Conservation (phyloP, 495 filamentous ascomycete species). For the Daldinia loculata region DNA sequence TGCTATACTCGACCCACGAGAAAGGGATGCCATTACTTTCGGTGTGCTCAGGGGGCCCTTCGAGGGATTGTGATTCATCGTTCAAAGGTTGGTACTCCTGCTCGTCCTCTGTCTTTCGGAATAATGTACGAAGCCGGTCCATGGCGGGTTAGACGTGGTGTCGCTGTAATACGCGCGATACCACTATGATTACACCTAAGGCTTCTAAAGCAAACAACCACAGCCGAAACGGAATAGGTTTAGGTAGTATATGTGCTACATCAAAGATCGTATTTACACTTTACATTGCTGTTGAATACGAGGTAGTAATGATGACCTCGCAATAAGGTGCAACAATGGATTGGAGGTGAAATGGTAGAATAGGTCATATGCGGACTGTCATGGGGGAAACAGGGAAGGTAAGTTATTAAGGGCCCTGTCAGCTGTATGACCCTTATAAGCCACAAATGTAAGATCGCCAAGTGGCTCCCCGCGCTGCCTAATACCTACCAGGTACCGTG, state of each 20-base stretch:
- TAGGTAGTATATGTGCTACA: constrained; percentile 31
- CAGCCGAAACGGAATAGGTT: not conserved
- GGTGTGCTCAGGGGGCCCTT: constrained; percentile 32
- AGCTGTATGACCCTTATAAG: constrained; percentile 17
- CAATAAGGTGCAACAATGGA: constrained; percentile 7
- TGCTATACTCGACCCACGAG: constrained; percentile 80
- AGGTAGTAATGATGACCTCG: constrained; percentile 7
- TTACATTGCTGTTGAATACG: constrained; percentile 25
- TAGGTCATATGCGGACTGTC: constrained; percentile 34
- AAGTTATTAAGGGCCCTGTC: constrained; percentile 5
- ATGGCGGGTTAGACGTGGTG: constrained; percentile 43
- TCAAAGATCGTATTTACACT: constrained; percentile 8
- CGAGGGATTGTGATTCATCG: constrained; percentile 48
- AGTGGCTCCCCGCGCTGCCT: constrained; percentile 11
- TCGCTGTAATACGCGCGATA: not conserved
- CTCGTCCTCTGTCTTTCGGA: constrained; percentile 51
- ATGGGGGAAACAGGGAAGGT: constrained; percentile 19
- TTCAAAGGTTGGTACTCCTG: constrained; percentile 68
- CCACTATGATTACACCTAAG: constrained; percentile 7
- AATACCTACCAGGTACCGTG: not conserved
- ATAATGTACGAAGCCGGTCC: constrained; percentile 59
- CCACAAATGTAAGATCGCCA: constrained; percentile 34
- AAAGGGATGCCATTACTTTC: constrained; percentile 57
- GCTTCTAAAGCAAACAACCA: constrained; percentile 5
- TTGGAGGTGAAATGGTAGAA: constrained; percentile 3